A percentile compares a stretch with the other conserved stretches of the same genome.
Evolutionary conservation across 2,329 filamentous ascomycete genomes (phyloP).

Genomic region (Stylonectria norvegica): DNA sequence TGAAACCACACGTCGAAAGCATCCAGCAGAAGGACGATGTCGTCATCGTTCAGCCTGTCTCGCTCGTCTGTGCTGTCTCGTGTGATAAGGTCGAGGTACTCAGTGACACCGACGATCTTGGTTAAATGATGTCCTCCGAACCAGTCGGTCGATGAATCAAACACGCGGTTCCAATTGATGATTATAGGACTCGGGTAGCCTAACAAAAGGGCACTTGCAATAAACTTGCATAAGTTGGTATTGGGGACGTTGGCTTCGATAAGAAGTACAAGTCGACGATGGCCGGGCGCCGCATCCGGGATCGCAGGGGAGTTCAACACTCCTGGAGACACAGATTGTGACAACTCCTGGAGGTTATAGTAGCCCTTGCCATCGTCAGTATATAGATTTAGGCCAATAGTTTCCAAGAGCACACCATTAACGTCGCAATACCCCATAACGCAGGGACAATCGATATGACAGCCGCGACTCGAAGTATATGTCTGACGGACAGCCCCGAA

Average conservation of each 20-base stretch:
- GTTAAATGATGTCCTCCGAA: constrained; percentile 20
- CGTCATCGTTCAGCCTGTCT: constrained; percentile 18
- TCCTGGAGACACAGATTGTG: no score
- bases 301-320: no score
- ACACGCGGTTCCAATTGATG: constrained; percentile 26
- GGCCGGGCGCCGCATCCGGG: constrained; percentile 1
- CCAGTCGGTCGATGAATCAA: constrained; percentile 5
- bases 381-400: no score
- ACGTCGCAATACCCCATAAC: no score
- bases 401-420: no score
- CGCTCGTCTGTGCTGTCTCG: background rate
- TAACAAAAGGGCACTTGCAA: constrained; percentile 21
- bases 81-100: constrained; percentile 22
- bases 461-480: no score
- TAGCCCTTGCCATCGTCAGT: no score
- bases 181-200: constrained; percentile 27
- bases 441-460: no score
- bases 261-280: constrained; percentile 16
- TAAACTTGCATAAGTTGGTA: constrained; percentile 27
- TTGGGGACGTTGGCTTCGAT: constrained; percentile 18
- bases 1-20: constrained; percentile 31
- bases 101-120: constrained; percentile 26
- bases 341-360: no score
- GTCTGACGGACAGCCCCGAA: no score
- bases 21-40: constrained; percentile 26